Evolutionary conservation across 352 stramenopile species (phyloP).

Genomic region (Globisporangium solare): DNA sequence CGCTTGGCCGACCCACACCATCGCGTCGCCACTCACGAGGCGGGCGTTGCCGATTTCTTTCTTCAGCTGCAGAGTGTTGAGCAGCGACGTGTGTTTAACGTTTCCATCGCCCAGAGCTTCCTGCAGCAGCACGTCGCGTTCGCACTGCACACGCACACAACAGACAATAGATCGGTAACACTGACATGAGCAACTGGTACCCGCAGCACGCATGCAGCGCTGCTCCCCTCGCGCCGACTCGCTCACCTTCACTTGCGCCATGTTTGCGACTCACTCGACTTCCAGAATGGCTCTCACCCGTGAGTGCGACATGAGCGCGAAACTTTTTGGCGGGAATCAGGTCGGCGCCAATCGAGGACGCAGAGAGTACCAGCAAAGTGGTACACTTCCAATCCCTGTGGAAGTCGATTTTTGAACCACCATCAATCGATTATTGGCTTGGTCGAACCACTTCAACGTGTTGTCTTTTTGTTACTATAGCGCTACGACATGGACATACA

Average conservation of each 20-base stretch:
- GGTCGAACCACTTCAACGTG: background rate
- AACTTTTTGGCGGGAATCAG: constrained; percentile 9
- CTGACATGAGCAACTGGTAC: too few species aligned
- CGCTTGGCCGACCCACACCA: constrained; percentile 66
- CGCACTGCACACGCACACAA: constrained; percentile 31
- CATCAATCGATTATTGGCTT: background rate
- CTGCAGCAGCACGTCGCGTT: constrained; percentile 50
- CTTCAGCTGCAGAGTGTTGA: constrained; percentile 47
- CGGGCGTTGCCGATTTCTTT: constrained; percentile 81
- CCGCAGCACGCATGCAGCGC: too few species aligned
- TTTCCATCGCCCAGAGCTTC: constrained; percentile 39
- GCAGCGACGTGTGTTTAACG: constrained; percentile 28
- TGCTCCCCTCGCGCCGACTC: background rate
- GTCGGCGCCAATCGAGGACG: constrained; percentile 12
- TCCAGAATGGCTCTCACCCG: background rate
- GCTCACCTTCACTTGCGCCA: constrained; percentile 13
- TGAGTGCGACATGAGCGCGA: background rate
- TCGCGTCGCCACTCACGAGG: constrained; percentile 59
- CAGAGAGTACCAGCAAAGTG: background rate
- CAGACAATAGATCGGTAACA: background rate
- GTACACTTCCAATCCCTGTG: background rate
- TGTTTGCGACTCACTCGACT: background rate
- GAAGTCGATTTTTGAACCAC: background rate
- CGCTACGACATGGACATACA: too few species aligned
- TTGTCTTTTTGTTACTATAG: background rate